Base-by-base conservation (phyloP, 2,329 filamentous ascomycete species). In the Sarocladium kiliense region DNA sequence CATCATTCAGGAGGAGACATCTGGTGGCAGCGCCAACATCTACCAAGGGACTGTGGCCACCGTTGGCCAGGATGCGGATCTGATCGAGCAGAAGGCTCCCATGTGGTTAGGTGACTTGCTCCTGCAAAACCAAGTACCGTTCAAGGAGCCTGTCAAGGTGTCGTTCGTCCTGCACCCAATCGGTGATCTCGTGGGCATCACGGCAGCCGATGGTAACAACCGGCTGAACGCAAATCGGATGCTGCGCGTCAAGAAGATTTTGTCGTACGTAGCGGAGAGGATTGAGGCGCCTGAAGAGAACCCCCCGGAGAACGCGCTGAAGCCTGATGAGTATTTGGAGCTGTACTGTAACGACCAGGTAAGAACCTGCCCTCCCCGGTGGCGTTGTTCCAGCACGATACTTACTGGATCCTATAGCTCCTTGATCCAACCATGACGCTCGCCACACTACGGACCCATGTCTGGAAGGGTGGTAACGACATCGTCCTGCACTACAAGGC, bases 401-500 rank as follows among this genome's bases (percentile, higher is more conserved):
- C 36, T 44, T 16, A 55, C 25, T n/a, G 21, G 4, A 58, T 19
- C 12, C 32, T 21, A 16, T 30, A 86, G 80, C 70, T 88, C 57
- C 77, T 97, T 25, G 82, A 88, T 2, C 84, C 86, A 6, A 88
- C 86, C 30, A 97, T 96, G 87, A 97, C 88, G 34, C 81, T 99
- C n/a, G 91, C 91, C 3, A 97, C 92, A 0, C 85, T 99, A 42
- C 86, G 93, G 30, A 87, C 91, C 2, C 91, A 96, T 66, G 79
- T 97, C 54, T 99, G 94, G 94, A 91, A 95, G 64, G 91, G 89
- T 42, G 91, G 91, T n/a, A 92, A 88, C 63, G 94, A 99, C 71
- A 88, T 99, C 60, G 74, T 96, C 54, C 77, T 99, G 51, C 84
- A 91, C 65, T 99, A 99, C 77, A 95, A 92, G 67, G 80, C 88